These are phyloP conservation scores for Berberis thunbergii DNA, from an alignment of 164 flowering plant genomes.

Conservation along the genomic window DNA sequence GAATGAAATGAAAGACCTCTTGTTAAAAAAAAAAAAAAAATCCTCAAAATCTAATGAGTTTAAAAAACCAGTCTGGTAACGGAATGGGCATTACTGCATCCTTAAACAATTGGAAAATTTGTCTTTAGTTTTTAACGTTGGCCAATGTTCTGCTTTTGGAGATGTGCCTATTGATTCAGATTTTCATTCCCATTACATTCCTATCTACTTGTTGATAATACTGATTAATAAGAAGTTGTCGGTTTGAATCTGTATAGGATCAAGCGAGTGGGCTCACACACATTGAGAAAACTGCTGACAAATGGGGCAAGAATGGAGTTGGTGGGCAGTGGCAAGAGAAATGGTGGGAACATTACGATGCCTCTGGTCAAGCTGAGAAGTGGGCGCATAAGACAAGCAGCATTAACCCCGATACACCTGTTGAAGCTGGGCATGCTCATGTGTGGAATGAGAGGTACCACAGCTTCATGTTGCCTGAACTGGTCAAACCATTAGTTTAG, in stretches of 20 bases:
- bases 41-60: no score
- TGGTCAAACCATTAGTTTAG: background rate
- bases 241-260: slow-evolving; percentile 38
- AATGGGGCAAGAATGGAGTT: slow-evolving; percentile 67
- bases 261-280: slow-evolving; percentile 35
- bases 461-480: background rate
- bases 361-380: slow-evolving; percentile 75
- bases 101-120: no score
- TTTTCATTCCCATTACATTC: background rate
- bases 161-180: no score
- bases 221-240: background rate
- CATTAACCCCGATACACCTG: slow-evolving; percentile 65
- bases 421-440: slow-evolving; percentile 95
- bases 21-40: no score
- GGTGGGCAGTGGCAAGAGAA: slow-evolving; percentile 73
- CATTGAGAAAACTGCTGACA: slow-evolving; percentile 73
- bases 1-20: no score
- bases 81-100: no score
- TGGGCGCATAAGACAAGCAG: slow-evolving; percentile 97
- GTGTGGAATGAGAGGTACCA: slow-evolving; percentile 94
- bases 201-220: background rate
- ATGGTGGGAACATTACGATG: slow-evolving; percentile 87
- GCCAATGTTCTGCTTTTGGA: no score
- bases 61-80: no score
- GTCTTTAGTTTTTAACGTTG: no score